These are phyloP conservation scores for Trametes pubescens DNA, from an alignment of 1,284 basidiomycete species.

Conservation along the genomic window DNA sequence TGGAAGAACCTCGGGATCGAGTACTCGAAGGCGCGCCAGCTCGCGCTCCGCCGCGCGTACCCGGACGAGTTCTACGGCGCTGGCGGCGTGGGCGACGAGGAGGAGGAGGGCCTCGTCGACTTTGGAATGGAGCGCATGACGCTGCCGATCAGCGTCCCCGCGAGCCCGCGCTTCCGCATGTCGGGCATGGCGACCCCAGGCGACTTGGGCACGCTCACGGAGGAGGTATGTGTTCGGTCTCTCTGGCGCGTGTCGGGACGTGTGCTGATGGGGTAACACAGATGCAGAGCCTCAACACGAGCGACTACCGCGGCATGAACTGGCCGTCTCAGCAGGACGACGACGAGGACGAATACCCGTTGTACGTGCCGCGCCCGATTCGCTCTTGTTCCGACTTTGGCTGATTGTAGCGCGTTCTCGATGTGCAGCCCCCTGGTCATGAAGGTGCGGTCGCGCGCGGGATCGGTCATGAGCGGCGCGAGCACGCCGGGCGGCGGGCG, in stretches of 20 bases:
- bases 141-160: slow-evolving; percentile 82
- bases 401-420: no score
- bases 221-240: slow-evolving; percentile 63
- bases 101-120: slow-evolving; percentile 61
- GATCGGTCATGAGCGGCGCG: slow-evolving; percentile 86
- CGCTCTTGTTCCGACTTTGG: neutral
- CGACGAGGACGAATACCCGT: slow-evolving; percentile 92
- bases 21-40: slow-evolving; percentile 94
- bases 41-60: slow-evolving; percentile 93
- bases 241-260: neutral
- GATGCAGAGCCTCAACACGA: slow-evolving; percentile 89
- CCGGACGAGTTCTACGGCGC: slow-evolving; percentile 86
- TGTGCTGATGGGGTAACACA: slow-evolving; percentile 37
- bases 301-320: slow-evolving; percentile 86
- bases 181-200: slow-evolving; percentile 86
- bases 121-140: slow-evolving; percentile 69
- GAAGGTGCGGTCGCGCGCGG: slow-evolving; percentile 90
- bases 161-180: slow-evolving; percentile 82
- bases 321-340: slow-evolving; percentile 74
- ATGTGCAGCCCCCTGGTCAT: slow-evolving; percentile 86
- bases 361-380: slow-evolving; percentile 56
- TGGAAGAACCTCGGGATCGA: slow-evolving; percentile 99
- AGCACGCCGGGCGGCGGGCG: slow-evolving; percentile 87
- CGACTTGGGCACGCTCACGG: slow-evolving; percentile 93
- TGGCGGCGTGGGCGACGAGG: slow-evolving; percentile 54